Evolutionary conservation across 2,329 filamentous ascomycete species (phyloP), one percentile per base, ranked within the genome.

Genomic region (Monilinia laxa): DNA sequence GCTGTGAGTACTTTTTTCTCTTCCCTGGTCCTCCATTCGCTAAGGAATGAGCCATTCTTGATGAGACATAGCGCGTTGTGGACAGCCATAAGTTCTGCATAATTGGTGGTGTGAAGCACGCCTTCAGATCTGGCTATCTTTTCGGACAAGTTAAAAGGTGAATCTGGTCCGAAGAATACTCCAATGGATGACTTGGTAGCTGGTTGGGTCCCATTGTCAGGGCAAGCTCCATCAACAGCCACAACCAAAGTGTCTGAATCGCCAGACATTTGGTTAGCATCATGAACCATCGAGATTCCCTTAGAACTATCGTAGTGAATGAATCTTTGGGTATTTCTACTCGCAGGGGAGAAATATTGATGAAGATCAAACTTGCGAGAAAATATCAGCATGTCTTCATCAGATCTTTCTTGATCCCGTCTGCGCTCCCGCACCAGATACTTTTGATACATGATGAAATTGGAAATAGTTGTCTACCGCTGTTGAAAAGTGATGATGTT

Each of bases 331-430:
- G 45, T 60, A 20, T 60, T 60, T 4, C 58, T 51, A 18, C 58
- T 60, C 16, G 58, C 58, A 0, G 58, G 58, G 1, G 58, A 60
- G n/a, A 60, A 60, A 5, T 60, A 60, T 10, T 60, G 58, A 51
- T 60, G 58, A 2, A 60, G 58, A 18, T 60, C 45, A 60, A 60
- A 60, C 49, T 38, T 60, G 4, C 58, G 58, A 12, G 58, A 51
- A 11, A 7, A 60, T 12, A 38, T 60, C 23, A 12, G n/a, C 31
- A 12, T n/a, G 1, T 60, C 58, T 10, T 38, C 45, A 0, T 4
- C 2, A 38, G 58, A 60, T 3, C 58, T 60, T 3, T 38, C n/a
- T 14, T 40, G 14, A 18, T 60, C 20, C 28, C 58, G 20, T 5
- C 28, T 38, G 5, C 28, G 28, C 45, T 60, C 58, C 2, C 58